These are phyloP conservation scores for Hypomontagnella submonticulosa DNA, from an alignment of 495 filamentous ascomycete genomes.

Conservation along the genomic window DNA sequence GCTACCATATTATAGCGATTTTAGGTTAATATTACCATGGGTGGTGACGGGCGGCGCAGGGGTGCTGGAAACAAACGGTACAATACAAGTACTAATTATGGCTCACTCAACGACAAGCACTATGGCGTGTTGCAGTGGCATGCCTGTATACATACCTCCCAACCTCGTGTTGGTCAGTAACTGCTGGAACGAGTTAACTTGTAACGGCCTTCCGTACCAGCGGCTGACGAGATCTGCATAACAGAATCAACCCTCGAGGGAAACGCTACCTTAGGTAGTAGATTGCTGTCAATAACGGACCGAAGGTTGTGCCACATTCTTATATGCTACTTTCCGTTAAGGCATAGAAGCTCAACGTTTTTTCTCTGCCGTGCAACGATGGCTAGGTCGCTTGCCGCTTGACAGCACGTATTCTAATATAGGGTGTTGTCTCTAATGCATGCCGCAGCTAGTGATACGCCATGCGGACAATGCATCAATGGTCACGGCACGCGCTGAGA, in stretches of 20 bases:
- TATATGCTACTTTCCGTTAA: constrained; percentile 30
- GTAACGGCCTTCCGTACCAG: constrained; percentile 23
- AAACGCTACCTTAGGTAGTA: constrained; percentile 23
- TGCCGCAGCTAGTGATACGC: constrained; percentile 28
- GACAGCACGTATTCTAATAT: constrained; percentile 27
- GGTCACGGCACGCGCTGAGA: constrained; percentile 2
- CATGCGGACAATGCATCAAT: constrained; percentile 28
- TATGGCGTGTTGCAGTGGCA: constrained; percentile 28
- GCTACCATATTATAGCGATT: constrained; percentile 3
- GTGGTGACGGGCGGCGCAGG: constrained; percentile 13
- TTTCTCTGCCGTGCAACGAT: constrained; percentile 34
- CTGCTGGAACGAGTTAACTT: constrained; percentile 18
- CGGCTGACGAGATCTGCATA: constrained; percentile 30
- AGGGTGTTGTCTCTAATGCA: constrained; percentile 30
- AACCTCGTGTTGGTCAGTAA: constrained; percentile 25
- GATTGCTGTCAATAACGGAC: constrained; percentile 25
- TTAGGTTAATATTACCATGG: constrained; percentile 19
- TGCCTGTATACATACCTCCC: constrained; percentile 12
- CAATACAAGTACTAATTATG: constrained; percentile 8
- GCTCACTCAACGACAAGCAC: constrained; percentile 21
- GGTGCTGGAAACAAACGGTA: constrained; percentile 15
- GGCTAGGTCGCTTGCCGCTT: constrained; percentile 31
- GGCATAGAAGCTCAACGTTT: constrained; percentile 28
- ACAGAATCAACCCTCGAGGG: constrained; percentile 12
- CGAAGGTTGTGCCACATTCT: constrained; percentile 19